Evolutionary conservation across 768 basidiomycete genomes (phyloP).

Genomic region (Termitomyces sp.): DNA sequence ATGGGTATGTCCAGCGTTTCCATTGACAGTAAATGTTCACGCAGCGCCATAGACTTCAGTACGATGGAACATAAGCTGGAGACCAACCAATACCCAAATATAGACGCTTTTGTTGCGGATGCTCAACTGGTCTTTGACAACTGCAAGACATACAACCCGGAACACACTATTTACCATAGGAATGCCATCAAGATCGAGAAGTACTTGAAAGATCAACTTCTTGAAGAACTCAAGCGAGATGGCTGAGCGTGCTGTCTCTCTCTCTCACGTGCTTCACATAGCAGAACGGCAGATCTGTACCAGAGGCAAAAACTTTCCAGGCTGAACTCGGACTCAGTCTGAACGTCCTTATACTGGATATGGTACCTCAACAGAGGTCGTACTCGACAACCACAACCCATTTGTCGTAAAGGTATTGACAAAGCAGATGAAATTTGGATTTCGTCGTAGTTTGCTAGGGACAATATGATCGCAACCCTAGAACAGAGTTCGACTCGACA

Average conservation of each 20-base stretch:
- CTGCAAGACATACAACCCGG: conserved; percentile 84
- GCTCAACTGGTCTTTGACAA: conserved; percentile 86
- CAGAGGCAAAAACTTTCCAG: not conserved
- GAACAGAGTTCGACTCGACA: not conserved
- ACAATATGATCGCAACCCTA: not conserved
- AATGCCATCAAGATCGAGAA: conserved; percentile 85
- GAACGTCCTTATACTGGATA: not conserved
- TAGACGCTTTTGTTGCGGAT: conserved; percentile 76
- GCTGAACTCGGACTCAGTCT: not conserved
- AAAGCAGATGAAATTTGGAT: not conserved
- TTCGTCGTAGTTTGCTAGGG: not conserved
- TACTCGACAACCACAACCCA: not conserved
- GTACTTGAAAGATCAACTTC: conserved; percentile 57
- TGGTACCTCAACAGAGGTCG: not conserved
- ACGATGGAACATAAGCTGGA: conserved; percentile 93
- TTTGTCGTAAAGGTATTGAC: not conserved
- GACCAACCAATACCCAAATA: conserved; percentile 73
- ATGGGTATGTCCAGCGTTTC: conserved; percentile 67
- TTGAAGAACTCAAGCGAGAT: conserved; percentile 30
- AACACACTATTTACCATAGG: conserved; percentile 74
- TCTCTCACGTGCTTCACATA: not conserved
- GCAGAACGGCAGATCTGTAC: not conserved
- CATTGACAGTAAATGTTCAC: conserved; percentile 1
- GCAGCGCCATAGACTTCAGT: conserved; percentile 60
- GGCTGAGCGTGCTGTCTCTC: conserved; percentile 5